Conservation (phyloP, 768 basidiomycete species). For the Leccinum disarticulatum region DNA sequence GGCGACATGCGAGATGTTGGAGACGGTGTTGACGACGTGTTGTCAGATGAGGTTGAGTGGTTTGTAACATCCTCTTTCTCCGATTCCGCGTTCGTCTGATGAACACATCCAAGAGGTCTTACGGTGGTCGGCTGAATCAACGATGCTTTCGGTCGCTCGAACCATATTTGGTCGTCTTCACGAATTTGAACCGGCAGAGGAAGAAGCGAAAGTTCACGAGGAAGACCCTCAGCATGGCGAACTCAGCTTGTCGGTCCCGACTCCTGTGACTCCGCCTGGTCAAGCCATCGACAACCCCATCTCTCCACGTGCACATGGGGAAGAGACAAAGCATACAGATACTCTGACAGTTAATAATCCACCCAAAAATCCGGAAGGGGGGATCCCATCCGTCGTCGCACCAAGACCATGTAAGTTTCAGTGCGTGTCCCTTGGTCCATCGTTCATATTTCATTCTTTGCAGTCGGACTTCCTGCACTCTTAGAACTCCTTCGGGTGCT, state of each 20-base stretch:
- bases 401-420: constrained; percentile 26
- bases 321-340: constrained; percentile 6
- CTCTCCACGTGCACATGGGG: constrained; percentile 12
- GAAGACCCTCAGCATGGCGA: constrained; percentile 56
- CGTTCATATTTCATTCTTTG: background rate
- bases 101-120: constrained; percentile 62
- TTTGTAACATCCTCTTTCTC: constrained; percentile 39
- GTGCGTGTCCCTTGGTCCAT: background rate
- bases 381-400: constrained; percentile 27
- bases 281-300: constrained; percentile 15
- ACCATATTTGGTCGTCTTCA: constrained; percentile 78
- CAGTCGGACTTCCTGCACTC: constrained; percentile 90
- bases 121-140: constrained; percentile 82
- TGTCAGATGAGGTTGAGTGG: constrained; percentile 97
- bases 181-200: constrained; percentile 57
- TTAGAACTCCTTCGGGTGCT: constrained; percentile 91
- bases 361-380: constrained; percentile 29
- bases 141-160: constrained; percentile 86
- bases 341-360: background rate
- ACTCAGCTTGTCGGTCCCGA: constrained; percentile 59
- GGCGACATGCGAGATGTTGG: constrained; percentile 97
- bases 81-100: constrained; percentile 14
- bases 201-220: constrained; percentile 61
- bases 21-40: constrained; percentile 94
- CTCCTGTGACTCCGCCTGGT: constrained; percentile 30